These are phyloP conservation scores for Fusarium continuum DNA, from an alignment of 2,329 filamentous ascomycete genomes.

Conservation along the genomic window DNA sequence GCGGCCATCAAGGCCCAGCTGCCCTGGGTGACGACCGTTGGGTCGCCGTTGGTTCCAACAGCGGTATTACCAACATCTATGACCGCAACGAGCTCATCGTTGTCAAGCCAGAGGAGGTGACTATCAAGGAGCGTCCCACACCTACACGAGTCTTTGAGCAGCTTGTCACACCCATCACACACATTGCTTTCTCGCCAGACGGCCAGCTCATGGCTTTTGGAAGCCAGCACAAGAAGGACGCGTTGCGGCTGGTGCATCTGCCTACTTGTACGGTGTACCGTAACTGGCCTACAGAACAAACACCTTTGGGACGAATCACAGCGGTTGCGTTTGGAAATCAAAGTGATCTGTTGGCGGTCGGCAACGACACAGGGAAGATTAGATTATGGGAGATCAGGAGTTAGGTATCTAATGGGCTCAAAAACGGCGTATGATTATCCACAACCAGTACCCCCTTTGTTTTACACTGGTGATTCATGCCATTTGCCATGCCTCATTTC, in stretches of 20 bases:
- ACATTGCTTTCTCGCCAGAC: slow-evolving; percentile 84
- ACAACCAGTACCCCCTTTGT: neutral
- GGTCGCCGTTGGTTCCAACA: slow-evolving; percentile 87
- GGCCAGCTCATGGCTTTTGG: slow-evolving; percentile 89
- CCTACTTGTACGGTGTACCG: slow-evolving; percentile 93
- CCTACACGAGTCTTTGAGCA: slow-evolving; percentile 83
- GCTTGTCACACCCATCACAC: slow-evolving; percentile 84
- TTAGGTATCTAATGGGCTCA: slow-evolving; percentile 51
- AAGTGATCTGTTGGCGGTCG: slow-evolving; percentile 80
- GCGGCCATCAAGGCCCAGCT: slow-evolving; percentile 70
- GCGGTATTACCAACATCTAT: slow-evolving; percentile 93
- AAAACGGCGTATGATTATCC: slow-evolving; percentile 34
- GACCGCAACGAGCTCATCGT: slow-evolving; percentile 75
- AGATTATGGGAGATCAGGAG: slow-evolving; percentile 87
- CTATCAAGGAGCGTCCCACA: slow-evolving; percentile 72
- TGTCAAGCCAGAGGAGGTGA: slow-evolving; percentile 51
- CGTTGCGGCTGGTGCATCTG: slow-evolving; percentile 85
- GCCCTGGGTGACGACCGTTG: slow-evolving; percentile 82
- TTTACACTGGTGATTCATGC: neutral
- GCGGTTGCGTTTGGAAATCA: slow-evolving; percentile 73
- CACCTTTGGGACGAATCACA: slow-evolving; percentile 85
- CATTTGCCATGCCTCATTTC: neutral
- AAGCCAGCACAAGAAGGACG: slow-evolving; percentile 87
- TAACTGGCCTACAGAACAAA: slow-evolving; percentile 95
- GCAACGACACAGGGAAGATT: slow-evolving; percentile 88